Evolutionary conservation across 176 grass and related monocot genomes (phyloP).

Genomic region (Oryza glumipatula): DNA sequence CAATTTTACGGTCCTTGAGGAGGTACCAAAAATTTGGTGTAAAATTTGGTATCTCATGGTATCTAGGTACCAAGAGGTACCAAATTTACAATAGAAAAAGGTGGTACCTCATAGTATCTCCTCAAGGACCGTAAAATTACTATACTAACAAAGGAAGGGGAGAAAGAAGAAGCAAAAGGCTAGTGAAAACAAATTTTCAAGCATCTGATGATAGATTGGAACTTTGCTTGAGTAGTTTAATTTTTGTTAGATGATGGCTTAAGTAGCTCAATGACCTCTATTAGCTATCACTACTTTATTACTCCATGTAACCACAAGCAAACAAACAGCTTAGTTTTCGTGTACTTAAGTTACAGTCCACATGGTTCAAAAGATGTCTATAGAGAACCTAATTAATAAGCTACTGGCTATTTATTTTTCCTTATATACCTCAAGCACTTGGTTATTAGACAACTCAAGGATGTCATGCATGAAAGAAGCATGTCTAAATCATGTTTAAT

Average conservation of each 20-base stretch:
- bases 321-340: not conserved
- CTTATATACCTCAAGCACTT: not conserved
- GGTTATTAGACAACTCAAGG: not conserved
- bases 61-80: too few relatives aligned
- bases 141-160: not conserved
- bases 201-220: not conserved
- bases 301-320: not conserved
- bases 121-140: too few relatives aligned
- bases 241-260: too few relatives aligned
- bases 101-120: too few relatives aligned
- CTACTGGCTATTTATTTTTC: not conserved
- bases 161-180: not conserved
- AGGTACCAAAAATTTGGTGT: too few relatives aligned
- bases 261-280: conserved; percentile 5
- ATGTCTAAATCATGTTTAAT: not conserved
- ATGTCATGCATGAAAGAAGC: not conserved
- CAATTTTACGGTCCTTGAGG: too few relatives aligned
- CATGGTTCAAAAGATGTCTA: not conserved
- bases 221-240: not conserved
- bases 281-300: not conserved
- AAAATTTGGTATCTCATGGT: too few relatives aligned
- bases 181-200: conserved; percentile 17
- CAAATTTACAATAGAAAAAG: too few relatives aligned
- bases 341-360: not conserved
- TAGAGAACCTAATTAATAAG: not conserved